Evolutionary conservation across 345 rosid genomes (phyloP), one percentile per base, ranked within the genome.

Genomic region (Murraya paniculata): DNA sequence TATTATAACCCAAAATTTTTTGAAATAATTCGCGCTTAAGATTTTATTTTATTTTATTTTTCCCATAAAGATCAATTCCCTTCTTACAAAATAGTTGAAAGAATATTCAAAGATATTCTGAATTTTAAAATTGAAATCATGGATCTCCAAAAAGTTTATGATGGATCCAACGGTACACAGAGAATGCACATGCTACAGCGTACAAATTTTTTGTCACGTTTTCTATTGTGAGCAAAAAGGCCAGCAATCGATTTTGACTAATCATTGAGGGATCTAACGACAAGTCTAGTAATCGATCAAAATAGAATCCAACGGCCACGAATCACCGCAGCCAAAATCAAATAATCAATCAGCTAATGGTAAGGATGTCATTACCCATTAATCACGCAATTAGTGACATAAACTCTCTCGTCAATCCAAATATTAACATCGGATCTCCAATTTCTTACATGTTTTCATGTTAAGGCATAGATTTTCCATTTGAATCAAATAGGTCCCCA

Each of bases 291-390:
- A 3, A 33, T 31, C 21, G 56, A 67, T 31, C 27, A 3, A 36
- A 36, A 76, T 64, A 18, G 22, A 35, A 76, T 76, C 79, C 73
- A 13, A 76, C 57, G 73, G 79, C 38, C 6, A 5, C 68, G 57
- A 76, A 67, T 16, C 39, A 68, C 65, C 22, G 73, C 79, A 67
- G 73, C 66, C 79, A 16, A 8, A 53, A 66, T 4, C 22, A 16
- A 33, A 1, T 19, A 21, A 45, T 24, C 25, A 41, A 69, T 45
- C 58, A 71, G 71, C 64, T 13, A 35, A 62, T 62, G 59, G 78
- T 39, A 30, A 53, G n/a, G 21, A 27, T 64, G 78, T 64, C 61
- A 48, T 64, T 75, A 48, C 30, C 14, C 14, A 64, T 28, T 6
- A 74, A 45, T 62, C 45, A 45, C 38, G 30, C 48, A 48, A 74